Conservation (phyloP, 257 asterid species). For the Solanum pimpinellifolium region DNA sequence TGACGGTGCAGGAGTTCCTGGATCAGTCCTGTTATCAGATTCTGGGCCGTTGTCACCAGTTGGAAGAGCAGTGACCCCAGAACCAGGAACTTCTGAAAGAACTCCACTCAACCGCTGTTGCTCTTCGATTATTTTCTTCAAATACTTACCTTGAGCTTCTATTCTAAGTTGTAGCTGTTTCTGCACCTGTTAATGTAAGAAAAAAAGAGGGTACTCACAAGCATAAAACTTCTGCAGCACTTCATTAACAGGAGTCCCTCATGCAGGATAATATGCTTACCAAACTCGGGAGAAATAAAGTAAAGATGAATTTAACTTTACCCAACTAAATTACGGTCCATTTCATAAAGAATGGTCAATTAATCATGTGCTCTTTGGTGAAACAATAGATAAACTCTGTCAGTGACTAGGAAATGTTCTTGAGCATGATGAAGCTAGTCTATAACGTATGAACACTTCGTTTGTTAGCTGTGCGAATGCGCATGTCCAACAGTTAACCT, state of each 20-base stretch:
- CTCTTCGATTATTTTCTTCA: conserved; percentile 93
- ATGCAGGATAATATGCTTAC: too few species aligned
- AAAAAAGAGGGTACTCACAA: not conserved
- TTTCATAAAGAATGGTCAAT: not conserved
- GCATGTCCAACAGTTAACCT: not conserved
- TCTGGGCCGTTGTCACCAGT: conserved; percentile 33
- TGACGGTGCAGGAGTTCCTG: conserved; percentile 78
- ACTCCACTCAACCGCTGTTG: conserved; percentile 80
- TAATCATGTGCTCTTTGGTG: not conserved
- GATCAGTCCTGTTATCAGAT: conserved; percentile 47
- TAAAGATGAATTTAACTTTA: too few species aligned
- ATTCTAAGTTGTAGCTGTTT: conserved; percentile 86
- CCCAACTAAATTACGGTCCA: not conserved
- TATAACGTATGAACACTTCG: not conserved
- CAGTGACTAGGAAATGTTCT: not conserved
- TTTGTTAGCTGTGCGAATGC: not conserved
- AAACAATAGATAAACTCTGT: not conserved
- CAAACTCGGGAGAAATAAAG: too few species aligned
- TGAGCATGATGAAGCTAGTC: not conserved
- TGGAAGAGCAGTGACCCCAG: conserved; percentile 30
- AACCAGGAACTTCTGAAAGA: conserved; percentile 51
- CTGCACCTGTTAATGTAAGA: conserved; percentile 50
- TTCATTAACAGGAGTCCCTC: too few species aligned
- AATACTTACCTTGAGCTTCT: conserved; percentile 97
- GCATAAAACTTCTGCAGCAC: not conserved